A percentile compares a stretch with the other conserved stretches of the same genome.
Conservation (phyloP, 148 eudicot species). For the Mesembryanthemum crystallinum region DNA sequence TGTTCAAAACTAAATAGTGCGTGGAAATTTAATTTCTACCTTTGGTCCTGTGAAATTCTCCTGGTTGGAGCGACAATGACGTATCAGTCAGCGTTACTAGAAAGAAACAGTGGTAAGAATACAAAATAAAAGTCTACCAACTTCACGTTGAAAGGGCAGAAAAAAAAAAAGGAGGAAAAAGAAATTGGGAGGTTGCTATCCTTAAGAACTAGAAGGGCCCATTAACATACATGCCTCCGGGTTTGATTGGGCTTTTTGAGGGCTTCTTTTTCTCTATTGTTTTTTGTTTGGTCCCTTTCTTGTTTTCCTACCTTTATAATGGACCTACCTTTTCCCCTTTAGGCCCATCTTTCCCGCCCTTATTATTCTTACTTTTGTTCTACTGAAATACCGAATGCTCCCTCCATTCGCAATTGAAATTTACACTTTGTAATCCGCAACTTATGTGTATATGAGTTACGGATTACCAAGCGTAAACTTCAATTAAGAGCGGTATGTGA, state of each 20-base stretch:
- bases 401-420: no score
- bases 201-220: background rate
- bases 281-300: background rate
- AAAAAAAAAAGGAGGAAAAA: background rate
- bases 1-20: no score
- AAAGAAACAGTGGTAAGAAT: background rate
- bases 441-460: no score
- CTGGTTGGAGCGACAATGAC: no score
- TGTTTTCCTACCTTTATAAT: background rate
- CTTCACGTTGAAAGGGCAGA: background rate
- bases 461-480: no score
- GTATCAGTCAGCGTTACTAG: no score
- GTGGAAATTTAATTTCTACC: no score
- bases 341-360: background rate
- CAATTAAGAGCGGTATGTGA: no score
- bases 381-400: no score
- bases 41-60: no score
- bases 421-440: no score
- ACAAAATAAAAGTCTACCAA: background rate
- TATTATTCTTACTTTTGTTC: background rate
- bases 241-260: background rate
- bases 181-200: background rate
- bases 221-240: background rate
- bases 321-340: background rate
- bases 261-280: background rate